These are phyloP conservation scores for Coelastrella sp. DNA, from an alignment of 139 green algal species.

Conservation along the genomic window DNA sequence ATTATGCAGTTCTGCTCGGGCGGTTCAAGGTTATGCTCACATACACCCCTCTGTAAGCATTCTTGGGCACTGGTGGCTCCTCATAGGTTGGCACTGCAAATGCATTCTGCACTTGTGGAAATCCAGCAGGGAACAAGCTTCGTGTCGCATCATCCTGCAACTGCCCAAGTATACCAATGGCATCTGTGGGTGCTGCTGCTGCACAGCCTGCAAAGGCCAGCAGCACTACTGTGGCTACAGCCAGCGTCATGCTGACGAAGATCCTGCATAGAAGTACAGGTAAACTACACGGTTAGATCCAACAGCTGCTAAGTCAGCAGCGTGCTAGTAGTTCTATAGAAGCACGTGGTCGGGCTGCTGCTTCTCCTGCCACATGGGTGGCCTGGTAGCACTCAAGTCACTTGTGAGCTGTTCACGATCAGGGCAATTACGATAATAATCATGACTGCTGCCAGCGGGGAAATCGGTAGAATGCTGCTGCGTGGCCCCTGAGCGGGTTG, in stretches of 20 bases:
- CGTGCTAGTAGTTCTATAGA: too few species aligned
- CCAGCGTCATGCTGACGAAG: neutral
- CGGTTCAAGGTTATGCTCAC: neutral
- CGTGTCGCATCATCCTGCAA: neutral
- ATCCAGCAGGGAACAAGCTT: conserved; percentile 7
- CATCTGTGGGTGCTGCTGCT: neutral
- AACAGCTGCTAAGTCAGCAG: too few species aligned
- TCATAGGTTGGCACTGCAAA: neutral
- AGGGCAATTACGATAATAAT: too few species aligned
- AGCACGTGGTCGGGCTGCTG: too few species aligned
- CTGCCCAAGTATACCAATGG: neutral
- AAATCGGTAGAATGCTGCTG: too few species aligned
- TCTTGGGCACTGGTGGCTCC: neutral
- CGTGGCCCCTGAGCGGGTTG: too few species aligned
- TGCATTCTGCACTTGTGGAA: neutral
- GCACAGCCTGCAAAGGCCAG: neutral
- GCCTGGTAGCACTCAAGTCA: too few species aligned
- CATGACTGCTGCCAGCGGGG: too few species aligned
- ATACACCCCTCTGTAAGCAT: conserved; percentile 35
- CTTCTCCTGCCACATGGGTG: too few species aligned
- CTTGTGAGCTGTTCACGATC: too few species aligned
- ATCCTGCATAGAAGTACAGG: too few species aligned
- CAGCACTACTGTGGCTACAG: neutral
- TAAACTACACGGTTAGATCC: too few species aligned
- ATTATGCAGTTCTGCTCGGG: neutral